Conservation (phyloP, 345 rosid species). For the Sapria himalayana region DNA sequence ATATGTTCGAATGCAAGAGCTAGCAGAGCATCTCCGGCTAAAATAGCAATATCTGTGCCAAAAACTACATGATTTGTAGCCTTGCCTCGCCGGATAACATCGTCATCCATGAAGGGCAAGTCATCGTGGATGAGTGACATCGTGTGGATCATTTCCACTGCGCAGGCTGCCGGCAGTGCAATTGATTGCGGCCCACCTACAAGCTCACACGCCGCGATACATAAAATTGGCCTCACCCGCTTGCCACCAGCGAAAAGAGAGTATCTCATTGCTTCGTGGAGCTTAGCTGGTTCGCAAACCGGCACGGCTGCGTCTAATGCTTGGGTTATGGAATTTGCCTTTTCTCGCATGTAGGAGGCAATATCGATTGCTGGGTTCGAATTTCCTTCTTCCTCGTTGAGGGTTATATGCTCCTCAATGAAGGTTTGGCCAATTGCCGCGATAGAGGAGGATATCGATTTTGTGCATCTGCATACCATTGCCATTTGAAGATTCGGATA, state of each 20-base stretch:
- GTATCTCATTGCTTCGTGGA: constrained; percentile 90
- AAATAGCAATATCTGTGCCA: constrained; percentile 66
- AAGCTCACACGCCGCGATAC: constrained; percentile 76
- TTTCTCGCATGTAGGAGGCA: constrained; percentile 46
- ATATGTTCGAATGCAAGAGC: constrained; percentile 62
- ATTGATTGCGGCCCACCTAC: constrained; percentile 43
- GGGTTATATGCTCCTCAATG: constrained; percentile 21
- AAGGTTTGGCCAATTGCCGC: constrained; percentile 35
- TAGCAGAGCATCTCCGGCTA: constrained; percentile 81
- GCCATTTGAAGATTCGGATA: too few relatives aligned
- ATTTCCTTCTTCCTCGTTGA: constrained; percentile 15
- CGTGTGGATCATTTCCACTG: constrained; percentile 83
- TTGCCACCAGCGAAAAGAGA: constrained; percentile 82
- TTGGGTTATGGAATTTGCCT: constrained; percentile 37
- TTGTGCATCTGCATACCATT: too few relatives aligned
- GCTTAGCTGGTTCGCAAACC: constrained; percentile 44
- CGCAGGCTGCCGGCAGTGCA: constrained; percentile 85
- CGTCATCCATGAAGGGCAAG: constrained; percentile 89
- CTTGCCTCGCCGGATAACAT: constrained; percentile 85
- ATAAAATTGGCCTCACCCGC: constrained; percentile 61
- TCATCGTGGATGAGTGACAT: constrained; percentile 95
- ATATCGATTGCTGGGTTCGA: constrained; percentile 30
- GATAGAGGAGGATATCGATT: constrained; percentile 17
- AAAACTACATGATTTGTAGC: constrained; percentile 75
- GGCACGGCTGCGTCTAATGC: constrained; percentile 49